Percentiles rank a stretch among this genome's conserved stretches.
These are phyloP conservation scores for Sclerospora graminicola DNA, from an alignment of 352 stramenopile species.

Conservation along the genomic window DNA sequence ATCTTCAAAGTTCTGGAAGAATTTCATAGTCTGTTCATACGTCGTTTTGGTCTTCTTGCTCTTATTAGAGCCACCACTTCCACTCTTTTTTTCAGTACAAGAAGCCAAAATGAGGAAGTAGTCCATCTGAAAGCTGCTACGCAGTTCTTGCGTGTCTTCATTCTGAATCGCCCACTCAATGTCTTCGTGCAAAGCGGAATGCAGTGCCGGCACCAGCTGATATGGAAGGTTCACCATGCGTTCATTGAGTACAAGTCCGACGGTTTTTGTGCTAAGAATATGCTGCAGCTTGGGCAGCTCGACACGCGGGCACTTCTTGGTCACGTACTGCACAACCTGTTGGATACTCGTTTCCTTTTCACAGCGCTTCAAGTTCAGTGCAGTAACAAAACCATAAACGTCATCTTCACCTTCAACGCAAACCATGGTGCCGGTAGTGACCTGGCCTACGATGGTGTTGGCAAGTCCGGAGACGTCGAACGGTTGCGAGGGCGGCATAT, in stretches of 20 bases:
- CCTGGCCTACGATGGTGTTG: slow-evolving; percentile 64
- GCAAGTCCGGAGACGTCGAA: slow-evolving; percentile 78
- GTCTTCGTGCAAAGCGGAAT: slow-evolving; percentile 74
- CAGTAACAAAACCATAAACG: slow-evolving; percentile 82
- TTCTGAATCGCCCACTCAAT: slow-evolving; percentile 81
- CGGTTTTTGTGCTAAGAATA: slow-evolving; percentile 45
- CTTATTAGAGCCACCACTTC: slow-evolving; percentile 27
- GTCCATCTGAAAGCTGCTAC: slow-evolving; percentile 65
- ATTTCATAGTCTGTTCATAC: slow-evolving; percentile 57
- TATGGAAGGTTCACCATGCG: slow-evolving; percentile 85
- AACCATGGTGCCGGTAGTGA: slow-evolving; percentile 68
- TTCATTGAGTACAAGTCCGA: slow-evolving; percentile 71
- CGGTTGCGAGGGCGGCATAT: slow-evolving; percentile 60
- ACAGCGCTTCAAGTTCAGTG: slow-evolving; percentile 53
- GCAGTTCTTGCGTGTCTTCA: slow-evolving; percentile 47
- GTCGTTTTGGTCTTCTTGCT: slow-evolving; percentile 69
- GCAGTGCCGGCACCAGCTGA: slow-evolving; percentile 68
- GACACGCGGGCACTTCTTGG: slow-evolving; percentile 52
- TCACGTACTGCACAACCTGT: slow-evolving; percentile 68
- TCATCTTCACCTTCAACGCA: slow-evolving; percentile 70
- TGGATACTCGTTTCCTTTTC: slow-evolving; percentile 42
- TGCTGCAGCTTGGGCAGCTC: slow-evolving; percentile 43
- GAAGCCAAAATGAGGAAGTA: slow-evolving; percentile 74
- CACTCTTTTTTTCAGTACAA: slow-evolving; percentile 47
- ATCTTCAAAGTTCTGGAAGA: slow-evolving; percentile 83